These are phyloP conservation scores for Ganoderma lucidum DNA, from an alignment of 1,284 basidiomycete species.

Conservation along the genomic window DNA sequence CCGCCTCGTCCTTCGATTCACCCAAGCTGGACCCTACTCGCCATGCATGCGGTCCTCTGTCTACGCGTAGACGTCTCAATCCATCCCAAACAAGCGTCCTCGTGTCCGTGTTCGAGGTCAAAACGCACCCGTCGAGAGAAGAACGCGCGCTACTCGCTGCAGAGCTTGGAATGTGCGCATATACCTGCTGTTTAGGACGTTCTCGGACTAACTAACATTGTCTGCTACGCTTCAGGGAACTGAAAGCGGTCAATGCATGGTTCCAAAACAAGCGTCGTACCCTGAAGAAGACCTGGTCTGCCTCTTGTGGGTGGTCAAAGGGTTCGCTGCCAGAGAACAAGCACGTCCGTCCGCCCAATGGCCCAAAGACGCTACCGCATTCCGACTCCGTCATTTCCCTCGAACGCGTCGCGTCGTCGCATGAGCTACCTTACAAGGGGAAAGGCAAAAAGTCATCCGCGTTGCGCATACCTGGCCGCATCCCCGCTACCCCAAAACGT, in stretches of 20 bases:
- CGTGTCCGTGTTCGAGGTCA: slow-evolving; percentile 47
- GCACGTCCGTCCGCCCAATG: slow-evolving; percentile 33
- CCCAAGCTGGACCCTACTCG: slow-evolving; percentile 19
- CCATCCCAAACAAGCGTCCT: slow-evolving; percentile 51
- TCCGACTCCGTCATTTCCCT: slow-evolving; percentile 45
- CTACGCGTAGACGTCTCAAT: slow-evolving; percentile 40
- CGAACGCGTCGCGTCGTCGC: slow-evolving; percentile 49
- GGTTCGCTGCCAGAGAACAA: slow-evolving; percentile 39
- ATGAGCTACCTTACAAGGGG: slow-evolving; percentile 44
- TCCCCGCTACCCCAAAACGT: slow-evolving; percentile 42
- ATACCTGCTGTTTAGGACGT: not conserved
- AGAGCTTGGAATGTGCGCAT: slow-evolving; percentile 51
- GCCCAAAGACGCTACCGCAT: slow-evolving; percentile 27
- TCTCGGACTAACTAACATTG: not conserved
- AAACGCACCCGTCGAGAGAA: slow-evolving; percentile 53
- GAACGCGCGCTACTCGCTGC: slow-evolving; percentile 51
- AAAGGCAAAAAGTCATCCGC: slow-evolving; percentile 2
- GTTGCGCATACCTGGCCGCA: slow-evolving; percentile 29
- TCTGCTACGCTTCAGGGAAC: slow-evolving; percentile 42
- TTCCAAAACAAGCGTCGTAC: slow-evolving; percentile 60
- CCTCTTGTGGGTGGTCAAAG: slow-evolving; percentile 37
- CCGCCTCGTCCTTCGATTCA: slow-evolving; percentile 29
- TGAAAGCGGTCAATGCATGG: slow-evolving; percentile 60
- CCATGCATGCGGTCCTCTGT: slow-evolving; percentile 19
- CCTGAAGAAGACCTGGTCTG: slow-evolving; percentile 47